Evolutionary conservation across 345 rosid genomes (phyloP).

Genomic region (Lepidium africanum): DNA sequence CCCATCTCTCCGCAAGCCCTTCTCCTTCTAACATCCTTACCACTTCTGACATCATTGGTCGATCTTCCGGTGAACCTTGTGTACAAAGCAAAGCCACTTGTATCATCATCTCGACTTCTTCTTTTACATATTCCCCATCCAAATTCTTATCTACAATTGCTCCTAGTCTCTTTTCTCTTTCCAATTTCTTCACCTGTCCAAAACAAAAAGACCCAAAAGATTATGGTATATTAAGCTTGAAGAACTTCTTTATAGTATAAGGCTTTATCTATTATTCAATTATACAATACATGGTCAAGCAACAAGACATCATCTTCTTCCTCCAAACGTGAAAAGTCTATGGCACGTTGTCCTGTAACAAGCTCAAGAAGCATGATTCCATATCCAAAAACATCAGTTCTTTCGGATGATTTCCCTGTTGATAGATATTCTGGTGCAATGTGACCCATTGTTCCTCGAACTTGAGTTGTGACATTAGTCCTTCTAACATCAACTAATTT

Average conservation of each 20-base stretch:
- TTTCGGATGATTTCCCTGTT: constrained; percentile 91
- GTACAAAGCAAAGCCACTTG: constrained; percentile 87
- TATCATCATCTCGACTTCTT: constrained; percentile 88
- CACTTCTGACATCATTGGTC: constrained; percentile 91
- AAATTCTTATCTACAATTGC: constrained; percentile 80
- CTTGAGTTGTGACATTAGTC: constrained; percentile 91
- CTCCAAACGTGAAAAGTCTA: constrained; percentile 91
- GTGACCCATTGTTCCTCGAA: constrained; percentile 99
- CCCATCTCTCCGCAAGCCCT: constrained; percentile 95
- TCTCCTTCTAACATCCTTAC: constrained; percentile 97
- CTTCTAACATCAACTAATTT: constrained; percentile 86
- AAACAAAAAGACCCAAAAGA: neutral
- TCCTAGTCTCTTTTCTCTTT: constrained; percentile 77
- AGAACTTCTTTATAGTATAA: neutral
- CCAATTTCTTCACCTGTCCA: constrained; percentile 86
- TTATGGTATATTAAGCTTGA: neutral
- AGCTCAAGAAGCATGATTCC: constrained; percentile 96
- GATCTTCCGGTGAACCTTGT: constrained; percentile 77
- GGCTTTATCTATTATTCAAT: no score
- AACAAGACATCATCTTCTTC: constrained; percentile 92
- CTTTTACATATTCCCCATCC: constrained; percentile 39
- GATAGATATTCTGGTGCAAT: constrained; percentile 97
- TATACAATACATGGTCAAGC: constrained; percentile 76
- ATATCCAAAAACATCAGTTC: constrained; percentile 95
- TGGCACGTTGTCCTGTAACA: constrained; percentile 99